Base-by-base conservation (phyloP, 2,329 filamentous ascomycete genomes). In the Paraphoma sp. region DNA sequence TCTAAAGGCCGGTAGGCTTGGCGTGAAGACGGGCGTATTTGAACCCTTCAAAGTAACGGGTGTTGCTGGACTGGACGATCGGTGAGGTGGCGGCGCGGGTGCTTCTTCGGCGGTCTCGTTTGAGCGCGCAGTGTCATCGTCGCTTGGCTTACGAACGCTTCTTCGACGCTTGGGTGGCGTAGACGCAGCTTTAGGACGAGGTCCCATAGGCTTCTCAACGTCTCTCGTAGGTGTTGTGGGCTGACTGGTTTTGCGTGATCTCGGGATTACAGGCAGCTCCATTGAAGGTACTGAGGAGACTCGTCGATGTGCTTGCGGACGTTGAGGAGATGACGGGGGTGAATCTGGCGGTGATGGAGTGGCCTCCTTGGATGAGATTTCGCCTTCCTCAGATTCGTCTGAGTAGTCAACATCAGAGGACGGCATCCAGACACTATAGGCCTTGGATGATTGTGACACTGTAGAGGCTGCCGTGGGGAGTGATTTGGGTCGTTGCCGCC, bases 361-460 rank as follows among this genome's bases (percentile, higher is more conserved):
- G 8, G 59, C 60, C 11, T 65, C 63, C 31, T 63, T 61, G 8
- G 63, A 48, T 42, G 64, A 66, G 4, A 59, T 55, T 4, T 67
- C 59, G 51, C 73, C 73, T 23, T 73, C 68, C 18, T 74, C 71
- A 41, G 70, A 73, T 55, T 76, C 69, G 46, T 75, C 73, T 6
- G 70, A 75, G 47, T 68, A 56, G 7, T 76, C 67, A 9, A 69
- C 59, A 41, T 79, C 76, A 4, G 78, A 79, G 3, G 74, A 68
- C 28, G 81, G 81, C 67, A 82, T 73, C 81, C 81, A 83, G 11
- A 83, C 81, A 49, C 76, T 81, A 66, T 80, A 83, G 45, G 76
- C 77, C 60, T 78, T 79, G 53, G 72, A 72, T 59, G 65, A 64
- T 29, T 65, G 59, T 49, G 70, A 69, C 46, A 71, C 51, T 11